Conservation (phyloP, 2,329 filamentous ascomycete genomes). For the Colletotrichum sp. region DNA sequence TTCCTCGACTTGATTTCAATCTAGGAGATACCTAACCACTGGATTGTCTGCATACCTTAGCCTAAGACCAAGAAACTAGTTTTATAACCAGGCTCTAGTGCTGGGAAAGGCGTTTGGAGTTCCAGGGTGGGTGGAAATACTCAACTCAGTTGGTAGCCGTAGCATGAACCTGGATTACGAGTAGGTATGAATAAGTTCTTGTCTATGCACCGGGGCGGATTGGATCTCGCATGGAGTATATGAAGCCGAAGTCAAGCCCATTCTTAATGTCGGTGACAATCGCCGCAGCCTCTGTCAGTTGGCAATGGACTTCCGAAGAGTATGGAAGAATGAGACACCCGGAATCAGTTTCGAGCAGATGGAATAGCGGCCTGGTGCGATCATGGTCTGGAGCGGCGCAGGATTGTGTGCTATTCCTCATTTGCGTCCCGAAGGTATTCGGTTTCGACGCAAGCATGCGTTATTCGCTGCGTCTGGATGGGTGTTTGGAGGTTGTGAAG, state of each 20-base stretch:
- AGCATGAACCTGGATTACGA: too few species aligned
- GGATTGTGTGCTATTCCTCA: not conserved
- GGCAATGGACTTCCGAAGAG: too few species aligned
- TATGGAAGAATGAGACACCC: not conserved
- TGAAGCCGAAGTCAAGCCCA: not conserved
- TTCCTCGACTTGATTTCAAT: not conserved
- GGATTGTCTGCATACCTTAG: not conserved
- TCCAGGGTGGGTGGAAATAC: fast-evolving
- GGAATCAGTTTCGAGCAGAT: not conserved
- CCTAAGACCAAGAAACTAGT: fast-evolving
- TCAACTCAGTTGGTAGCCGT: not conserved
- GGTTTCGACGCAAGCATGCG: not conserved
- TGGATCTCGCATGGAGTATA: not conserved
- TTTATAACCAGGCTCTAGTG: fast-evolving
- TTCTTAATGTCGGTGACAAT: not conserved
- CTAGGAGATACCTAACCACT: too few species aligned
- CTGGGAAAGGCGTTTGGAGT: fast-evolving
- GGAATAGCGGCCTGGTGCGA: too few species aligned
- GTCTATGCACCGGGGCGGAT: too few species aligned
- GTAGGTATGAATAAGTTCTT: fast-evolving
- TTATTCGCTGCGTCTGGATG: too few species aligned
- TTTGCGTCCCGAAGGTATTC: not conserved
- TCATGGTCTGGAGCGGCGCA: too few species aligned
- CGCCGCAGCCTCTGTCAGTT: too few species aligned
- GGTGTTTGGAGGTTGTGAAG: not conserved